Base-by-base conservation (phyloP, 2,329 filamentous ascomycete genomes). In the Pseudocercospora fijiensis region DNA sequence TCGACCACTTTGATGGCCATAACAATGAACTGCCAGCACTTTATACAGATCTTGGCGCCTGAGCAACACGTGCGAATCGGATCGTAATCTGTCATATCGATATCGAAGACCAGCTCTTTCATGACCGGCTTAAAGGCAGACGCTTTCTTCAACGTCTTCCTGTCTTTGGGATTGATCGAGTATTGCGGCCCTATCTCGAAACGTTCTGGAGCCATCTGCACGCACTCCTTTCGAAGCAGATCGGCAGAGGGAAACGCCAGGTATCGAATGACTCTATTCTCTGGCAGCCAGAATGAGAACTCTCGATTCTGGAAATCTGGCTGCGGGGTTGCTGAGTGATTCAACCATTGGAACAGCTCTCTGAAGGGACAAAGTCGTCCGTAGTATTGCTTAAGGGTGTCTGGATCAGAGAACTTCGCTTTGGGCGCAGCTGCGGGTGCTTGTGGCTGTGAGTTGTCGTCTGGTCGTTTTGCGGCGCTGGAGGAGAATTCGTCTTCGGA, bases 131-230 rank as follows among this genome's bases (percentile, higher is more conserved):
- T 90, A 80, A 99, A 97, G 8, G 91, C 87, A 55, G 87, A 86
- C 37, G 88, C 85, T 77, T 92, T 94, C 59, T 89, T 87, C 33
- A 98, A 79, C 0, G 89, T 89, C 80, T 98, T 99, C 73, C 94
- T 88, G 72, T 99, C 95, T 71, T 92, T 89, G 0, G 95, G 95
- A 76, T 98, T 97, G 53, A 92, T 90, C 58, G 85, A 92, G 80
- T 99, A 99, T 56, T 97, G 90, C n/a, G 95, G 95, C 0, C 95
- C 95, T 72, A 99, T 98, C 82, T 99, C 95, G 81, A 99, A 98
- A 78, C 95, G 92, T 1, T 91, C 90, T 2, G 95, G 95, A 73
- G 96, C 91, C 70, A 94, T 86, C 51, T 88, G 87, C 4, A 99
- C 83, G 60, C 97, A 91, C 71, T 97, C 92, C 78, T 96, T 97